Evolutionary conservation across 129 eudicot species (phyloP), one percentile per base, ranked within the genome.

Genomic region (Kitagawia praeruptora): DNA sequence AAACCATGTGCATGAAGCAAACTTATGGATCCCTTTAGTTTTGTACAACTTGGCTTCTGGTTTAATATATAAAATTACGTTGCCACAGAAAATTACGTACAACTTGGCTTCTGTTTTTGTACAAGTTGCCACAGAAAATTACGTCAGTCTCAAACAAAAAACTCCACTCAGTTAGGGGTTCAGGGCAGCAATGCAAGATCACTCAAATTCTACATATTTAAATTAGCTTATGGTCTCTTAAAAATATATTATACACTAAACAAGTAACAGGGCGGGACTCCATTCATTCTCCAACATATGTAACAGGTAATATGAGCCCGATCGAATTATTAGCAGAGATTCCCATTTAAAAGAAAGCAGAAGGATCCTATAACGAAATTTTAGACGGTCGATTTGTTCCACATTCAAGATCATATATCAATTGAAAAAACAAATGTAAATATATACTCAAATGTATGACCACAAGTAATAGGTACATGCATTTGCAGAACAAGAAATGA

Each of bases 291-390:
- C 54, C 66, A 58, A 23, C 31, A 58, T 23, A 25, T 58, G 6
- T n/a, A 23, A 23, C 67, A 39, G 98, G 97, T 53, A 93, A 86
- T 74, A 84, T 56, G 45, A 93, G 85, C 42, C 98, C 98, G 21
- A 72, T 83, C 14, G 88, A 77, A 85, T 93, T 93, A 76, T 93
- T 95, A 51, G 90, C 81, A 75, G 93, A 85, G 37, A 83, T 74
- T 82, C 91, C 89, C 93, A 86, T 89, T 79, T 84, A 78, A 51
- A 2, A 40, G 41, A 41, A 86, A 82, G 42, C 75, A 64, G 84
- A 86, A 83, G 83, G 85, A 84, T 77, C 74, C 73, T 1, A 66
- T 27, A 54, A 51, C 41, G 16, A 73, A 74, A 23, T 56, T 11
- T 42, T 41, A 51, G 8, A 15, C 11, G 11, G n/a, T 37, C 45